Conservation (phyloP, 2,329 filamentous ascomycete species). For the Trichoderma harzianum region DNA sequence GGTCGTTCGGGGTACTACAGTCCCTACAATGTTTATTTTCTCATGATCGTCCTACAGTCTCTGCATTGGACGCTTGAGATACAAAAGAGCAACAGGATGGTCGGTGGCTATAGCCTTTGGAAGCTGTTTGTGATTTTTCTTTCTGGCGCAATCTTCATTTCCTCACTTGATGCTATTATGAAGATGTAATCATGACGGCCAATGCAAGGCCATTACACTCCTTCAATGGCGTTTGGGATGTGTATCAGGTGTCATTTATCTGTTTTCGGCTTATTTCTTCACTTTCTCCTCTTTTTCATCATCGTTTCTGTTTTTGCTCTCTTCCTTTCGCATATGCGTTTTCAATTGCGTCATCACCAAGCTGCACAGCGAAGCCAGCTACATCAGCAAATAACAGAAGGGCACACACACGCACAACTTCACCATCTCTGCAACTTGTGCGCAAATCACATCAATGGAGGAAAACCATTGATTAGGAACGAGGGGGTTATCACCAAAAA, state of each 20-base stretch:
- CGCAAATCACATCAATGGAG: constrained; percentile 4
- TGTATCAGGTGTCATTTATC: constrained; percentile 29
- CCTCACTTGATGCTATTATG: constrained; percentile 21
- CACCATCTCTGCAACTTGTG: constrained; percentile 4
- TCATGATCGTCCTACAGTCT: neutral
- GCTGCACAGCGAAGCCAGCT: constrained; percentile 13
- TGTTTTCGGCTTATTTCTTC: constrained; percentile 7
- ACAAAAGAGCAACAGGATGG: neutral
- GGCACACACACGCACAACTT: neutral
- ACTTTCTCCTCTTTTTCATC: neutral
- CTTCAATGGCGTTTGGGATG: constrained; percentile 34
- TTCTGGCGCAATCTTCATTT: constrained; percentile 15
- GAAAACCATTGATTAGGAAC: neutral
- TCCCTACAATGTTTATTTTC: constrained; percentile 1
- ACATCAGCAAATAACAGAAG: constrained; percentile 2
- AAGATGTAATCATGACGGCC: constrained; percentile 41
- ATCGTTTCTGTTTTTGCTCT: constrained; percentile 18
- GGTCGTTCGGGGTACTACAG: constrained; percentile 1
- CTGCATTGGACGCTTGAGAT: neutral
- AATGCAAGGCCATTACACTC: constrained; percentile 36
- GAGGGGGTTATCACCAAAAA: constrained; percentile 13
- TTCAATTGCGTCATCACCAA: neutral
- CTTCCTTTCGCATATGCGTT: neutral
- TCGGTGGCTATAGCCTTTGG: neutral
- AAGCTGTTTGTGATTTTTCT: constrained; percentile 15